A percentile compares a stretch with the other conserved stretches of the same genome.
Conservation (phyloP, 805 yeast species). For the Tetrapisispora phaffii region DNA sequence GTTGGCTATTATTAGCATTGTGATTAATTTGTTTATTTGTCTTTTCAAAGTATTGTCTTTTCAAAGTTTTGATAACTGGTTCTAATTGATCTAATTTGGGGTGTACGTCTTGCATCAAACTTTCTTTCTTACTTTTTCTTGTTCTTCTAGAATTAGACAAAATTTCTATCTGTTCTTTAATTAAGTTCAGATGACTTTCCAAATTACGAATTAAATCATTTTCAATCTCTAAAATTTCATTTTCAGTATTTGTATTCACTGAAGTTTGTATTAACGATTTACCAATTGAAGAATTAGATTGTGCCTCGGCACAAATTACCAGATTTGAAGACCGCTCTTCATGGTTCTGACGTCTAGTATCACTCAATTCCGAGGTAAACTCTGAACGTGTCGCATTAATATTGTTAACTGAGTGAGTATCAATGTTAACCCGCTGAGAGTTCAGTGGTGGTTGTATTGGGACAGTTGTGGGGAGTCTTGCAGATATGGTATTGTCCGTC, state of each 20-base stretch:
- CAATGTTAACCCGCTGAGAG: neutral
- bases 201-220: neutral
- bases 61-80: constrained; percentile 2
- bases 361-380: neutral
- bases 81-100: constrained; percentile 13
- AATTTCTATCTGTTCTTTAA: neutral
- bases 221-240: neutral
- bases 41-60: neutral
- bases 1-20: neutral
- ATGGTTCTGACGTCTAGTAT: neutral
- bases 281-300: neutral
- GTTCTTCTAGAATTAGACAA: constrained; percentile 32
- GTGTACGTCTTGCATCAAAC: constrained; percentile 9
- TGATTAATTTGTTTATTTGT: neutral
- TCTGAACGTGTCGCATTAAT: neutral
- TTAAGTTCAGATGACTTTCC: neutral
- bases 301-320: neutral
- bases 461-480: neutral
- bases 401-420: too few relatives aligned
- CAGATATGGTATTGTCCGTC: neutral
- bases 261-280: neutral
- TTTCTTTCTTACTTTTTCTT: constrained; percentile 32
- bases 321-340: neutral
- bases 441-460: too few relatives aligned
- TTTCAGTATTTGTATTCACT: neutral